Evolutionary conservation across 805 yeast genomes (phyloP).

Genomic region (Lachancea sp.): DNA sequence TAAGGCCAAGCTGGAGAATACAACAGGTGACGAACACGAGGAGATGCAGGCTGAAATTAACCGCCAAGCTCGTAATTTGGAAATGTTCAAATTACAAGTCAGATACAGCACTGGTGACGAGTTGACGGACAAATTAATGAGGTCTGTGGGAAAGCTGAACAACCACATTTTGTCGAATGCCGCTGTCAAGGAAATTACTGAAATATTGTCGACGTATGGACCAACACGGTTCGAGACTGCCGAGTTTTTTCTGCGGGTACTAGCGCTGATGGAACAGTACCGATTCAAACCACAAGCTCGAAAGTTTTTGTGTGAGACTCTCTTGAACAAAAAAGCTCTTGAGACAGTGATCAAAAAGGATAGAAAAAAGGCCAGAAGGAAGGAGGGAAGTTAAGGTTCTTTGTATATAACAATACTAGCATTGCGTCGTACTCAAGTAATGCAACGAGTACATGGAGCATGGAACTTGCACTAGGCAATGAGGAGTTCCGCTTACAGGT

Average conservation of each 20-base stretch:
- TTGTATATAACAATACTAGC: constrained; percentile 5
- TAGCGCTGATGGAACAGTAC: constrained; percentile 48
- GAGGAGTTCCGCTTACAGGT: constrained; percentile 8
- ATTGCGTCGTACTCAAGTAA: background rate
- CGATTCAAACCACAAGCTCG: constrained; percentile 58
- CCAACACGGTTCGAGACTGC: constrained; percentile 47
- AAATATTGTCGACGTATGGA: constrained; percentile 45
- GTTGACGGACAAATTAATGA: constrained; percentile 27
- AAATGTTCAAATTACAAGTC: constrained; percentile 8
- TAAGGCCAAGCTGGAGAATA: constrained; percentile 8
- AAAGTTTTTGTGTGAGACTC: constrained; percentile 57
- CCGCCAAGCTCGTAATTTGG: constrained; percentile 5
- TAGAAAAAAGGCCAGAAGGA: constrained; percentile 10
- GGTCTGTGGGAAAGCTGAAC: constrained; percentile 47
- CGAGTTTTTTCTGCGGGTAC: constrained; percentile 47
- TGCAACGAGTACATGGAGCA: background rate
- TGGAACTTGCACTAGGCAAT: background rate
- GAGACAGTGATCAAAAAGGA: constrained; percentile 46
- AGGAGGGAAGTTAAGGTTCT: background rate
- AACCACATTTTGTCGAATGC: constrained; percentile 48
- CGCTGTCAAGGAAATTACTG: constrained; percentile 52
- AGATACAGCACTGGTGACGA: constrained; percentile 19
- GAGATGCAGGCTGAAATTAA: constrained; percentile 8
- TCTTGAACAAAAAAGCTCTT: constrained; percentile 47
- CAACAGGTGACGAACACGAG: constrained; percentile 8